Conservation (phyloP, 2,329 filamentous ascomycete species). For the Xylariaceae sp. region DNA sequence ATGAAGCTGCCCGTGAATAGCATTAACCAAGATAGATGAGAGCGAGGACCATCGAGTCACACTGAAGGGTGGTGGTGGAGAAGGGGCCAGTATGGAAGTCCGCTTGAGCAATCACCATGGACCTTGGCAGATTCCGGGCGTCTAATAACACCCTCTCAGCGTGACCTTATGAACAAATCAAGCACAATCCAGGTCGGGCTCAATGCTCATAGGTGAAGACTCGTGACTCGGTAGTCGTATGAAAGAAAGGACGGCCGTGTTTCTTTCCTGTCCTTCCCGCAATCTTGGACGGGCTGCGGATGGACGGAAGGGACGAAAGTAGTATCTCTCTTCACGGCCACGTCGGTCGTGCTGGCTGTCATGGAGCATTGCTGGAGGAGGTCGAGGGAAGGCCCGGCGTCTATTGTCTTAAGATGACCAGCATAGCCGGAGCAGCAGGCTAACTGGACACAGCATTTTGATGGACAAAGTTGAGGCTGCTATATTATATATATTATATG, state of each 20-base stretch:
- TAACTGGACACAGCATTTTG: not conserved
- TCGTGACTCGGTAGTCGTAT: not conserved
- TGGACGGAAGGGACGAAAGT: not conserved
- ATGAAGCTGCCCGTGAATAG: not conserved
- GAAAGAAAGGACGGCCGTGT: not conserved
- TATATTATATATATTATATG: not conserved
- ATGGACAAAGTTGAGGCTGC: not conserved
- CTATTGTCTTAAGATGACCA: not conserved
- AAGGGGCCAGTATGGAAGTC: not conserved
- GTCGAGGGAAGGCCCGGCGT: not conserved
- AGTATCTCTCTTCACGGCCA: not conserved
- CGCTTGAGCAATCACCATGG: conserved; percentile 2
- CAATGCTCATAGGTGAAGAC: not conserved
- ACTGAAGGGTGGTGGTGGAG: conserved; percentile 9
- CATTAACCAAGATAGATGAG: not conserved
- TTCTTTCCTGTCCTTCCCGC: not conserved
- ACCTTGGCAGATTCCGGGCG: conserved; percentile 3
- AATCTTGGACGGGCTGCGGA: not conserved
- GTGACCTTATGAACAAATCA: conserved; percentile 1
- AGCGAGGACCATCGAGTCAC: conserved; percentile 6
- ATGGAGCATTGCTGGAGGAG: not conserved
- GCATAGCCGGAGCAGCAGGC: no score
- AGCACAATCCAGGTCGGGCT: not conserved
- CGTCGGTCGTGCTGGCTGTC: not conserved
- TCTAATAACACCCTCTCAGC: conserved; percentile 8